These are phyloP conservation scores for Aspergillus egyptiacus DNA, from an alignment of 495 filamentous ascomycete species.

Conservation along the genomic window DNA sequence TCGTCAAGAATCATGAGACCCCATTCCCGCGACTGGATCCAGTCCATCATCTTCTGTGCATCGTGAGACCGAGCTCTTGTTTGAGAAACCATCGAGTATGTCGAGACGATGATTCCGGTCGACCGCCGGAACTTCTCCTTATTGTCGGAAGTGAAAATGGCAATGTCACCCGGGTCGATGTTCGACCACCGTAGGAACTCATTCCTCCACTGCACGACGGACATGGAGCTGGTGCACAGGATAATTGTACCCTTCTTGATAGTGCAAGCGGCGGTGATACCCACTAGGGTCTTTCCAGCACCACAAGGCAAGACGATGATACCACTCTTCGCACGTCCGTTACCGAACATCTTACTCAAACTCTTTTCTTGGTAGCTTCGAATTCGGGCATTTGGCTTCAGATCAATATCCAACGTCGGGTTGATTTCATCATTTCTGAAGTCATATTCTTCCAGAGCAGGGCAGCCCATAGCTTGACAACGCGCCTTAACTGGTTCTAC, in stretches of 20 bases:
- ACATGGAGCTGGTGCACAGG: slow-evolving; percentile 96
- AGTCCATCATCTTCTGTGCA: slow-evolving; percentile 96
- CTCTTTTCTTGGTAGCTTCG: slow-evolving; percentile 94
- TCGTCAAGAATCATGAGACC: slow-evolving; percentile 97
- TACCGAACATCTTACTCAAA: slow-evolving; percentile 98
- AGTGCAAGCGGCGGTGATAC: slow-evolving; percentile 93
- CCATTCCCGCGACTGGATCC: slow-evolving; percentile 88
- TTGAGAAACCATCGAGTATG: slow-evolving; percentile 96
- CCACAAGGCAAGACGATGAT: slow-evolving; percentile 97
- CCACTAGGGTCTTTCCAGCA: slow-evolving; percentile 94
- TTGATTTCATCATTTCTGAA: slow-evolving; percentile 92
- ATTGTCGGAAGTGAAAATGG: slow-evolving; percentile 89
- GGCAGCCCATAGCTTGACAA: slow-evolving; percentile 79
- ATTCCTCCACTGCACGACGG: slow-evolving; percentile 91
- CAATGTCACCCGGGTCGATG: slow-evolving; percentile 87
- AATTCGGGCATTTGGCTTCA: slow-evolving; percentile 77
- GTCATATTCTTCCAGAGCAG: slow-evolving; percentile 94
- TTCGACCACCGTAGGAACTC: slow-evolving; percentile 98
- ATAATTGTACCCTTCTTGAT: slow-evolving; percentile 95
- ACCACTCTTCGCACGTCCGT: slow-evolving; percentile 90
- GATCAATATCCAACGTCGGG: slow-evolving; percentile 84
- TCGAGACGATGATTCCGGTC: slow-evolving; percentile 93
- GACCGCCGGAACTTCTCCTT: slow-evolving; percentile 85
- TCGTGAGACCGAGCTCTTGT: slow-evolving; percentile 82
- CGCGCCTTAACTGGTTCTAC: slow-evolving; percentile 86